phyloP scores from a whole-genome alignment of 139 green algal genomes.

The Chlamydomonas sphaeroides region DNA sequence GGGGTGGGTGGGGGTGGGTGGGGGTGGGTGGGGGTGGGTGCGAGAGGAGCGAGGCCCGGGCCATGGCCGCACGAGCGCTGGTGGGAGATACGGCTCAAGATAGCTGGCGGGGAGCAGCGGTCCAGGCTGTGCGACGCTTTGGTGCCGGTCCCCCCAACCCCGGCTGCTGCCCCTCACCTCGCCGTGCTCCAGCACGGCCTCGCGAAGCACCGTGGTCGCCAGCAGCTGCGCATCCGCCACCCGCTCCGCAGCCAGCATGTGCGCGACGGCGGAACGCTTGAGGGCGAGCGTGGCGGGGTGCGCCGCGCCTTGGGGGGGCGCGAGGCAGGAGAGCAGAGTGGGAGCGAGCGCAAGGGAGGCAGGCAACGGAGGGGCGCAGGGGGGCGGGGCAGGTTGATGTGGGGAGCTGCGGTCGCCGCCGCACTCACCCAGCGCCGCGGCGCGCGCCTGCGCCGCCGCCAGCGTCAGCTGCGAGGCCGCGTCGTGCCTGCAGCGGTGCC shows the following conservation, averaged over 20 bases:
- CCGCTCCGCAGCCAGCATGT: background rate
- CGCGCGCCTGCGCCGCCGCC: background rate
- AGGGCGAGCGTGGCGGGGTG: slow-evolving; percentile 22
- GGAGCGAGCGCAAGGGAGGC: too few species aligned
- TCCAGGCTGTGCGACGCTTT: too few species aligned
- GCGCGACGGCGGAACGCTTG: background rate
- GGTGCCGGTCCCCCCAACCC: too few species aligned
- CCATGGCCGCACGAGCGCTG: too few species aligned
- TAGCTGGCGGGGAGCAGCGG: too few species aligned
- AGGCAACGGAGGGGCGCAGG: too few species aligned
- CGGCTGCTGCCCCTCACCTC: background rate
- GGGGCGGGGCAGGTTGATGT: too few species aligned
- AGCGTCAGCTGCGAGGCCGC: slow-evolving; percentile 28
- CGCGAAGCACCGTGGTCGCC: background rate
- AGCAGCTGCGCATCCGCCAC: slow-evolving; percentile 1
- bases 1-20: background rate
- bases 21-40: too few species aligned
- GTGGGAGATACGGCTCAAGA: too few species aligned
- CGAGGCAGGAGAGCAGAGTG: background rate
- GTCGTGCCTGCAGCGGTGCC: too few species aligned
- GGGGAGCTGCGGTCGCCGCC: too few species aligned
- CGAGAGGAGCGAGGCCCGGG: too few species aligned
- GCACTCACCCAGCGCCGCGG: slow-evolving; percentile 1
- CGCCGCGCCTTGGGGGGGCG: background rate
- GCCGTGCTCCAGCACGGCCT: slow-evolving; percentile 18